These are phyloP conservation scores for Blastobotrys petasosporus DNA, from an alignment of 1,139 yeast species.

Conservation along the genomic window DNA sequence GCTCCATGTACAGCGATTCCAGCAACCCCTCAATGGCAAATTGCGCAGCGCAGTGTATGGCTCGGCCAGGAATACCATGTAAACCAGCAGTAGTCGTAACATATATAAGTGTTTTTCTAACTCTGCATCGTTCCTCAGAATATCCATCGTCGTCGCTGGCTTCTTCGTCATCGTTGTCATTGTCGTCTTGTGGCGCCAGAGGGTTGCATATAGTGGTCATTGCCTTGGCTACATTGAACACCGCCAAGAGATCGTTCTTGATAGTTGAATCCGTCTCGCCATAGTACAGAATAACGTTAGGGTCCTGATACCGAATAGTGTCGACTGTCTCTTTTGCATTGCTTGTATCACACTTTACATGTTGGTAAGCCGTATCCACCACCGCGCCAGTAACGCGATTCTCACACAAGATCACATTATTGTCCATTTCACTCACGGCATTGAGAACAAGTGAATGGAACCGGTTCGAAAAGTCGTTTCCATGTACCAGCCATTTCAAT, in stretches of 20 bases:
- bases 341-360: neutral
- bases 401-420: too few species aligned
- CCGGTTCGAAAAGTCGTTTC: neutral
- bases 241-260: too few species aligned
- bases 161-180: neutral
- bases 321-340: neutral
- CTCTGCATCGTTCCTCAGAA: neutral
- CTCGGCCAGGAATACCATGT: conserved; percentile 19
- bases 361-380: too few species aligned
- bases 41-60: conserved; percentile 18
- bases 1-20: conserved; percentile 17
- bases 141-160: neutral
- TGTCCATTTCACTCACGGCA: too few species aligned
- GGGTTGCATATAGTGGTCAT: neutral
- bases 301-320: too few species aligned
- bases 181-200: neutral
- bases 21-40: conserved; percentile 24
- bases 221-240: neutral
- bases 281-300: too few species aligned
- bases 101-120: neutral
- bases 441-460: too few species aligned
- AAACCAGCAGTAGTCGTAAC: conserved; percentile 6
- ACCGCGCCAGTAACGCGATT: too few species aligned
- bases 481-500: conserved; percentile 4
- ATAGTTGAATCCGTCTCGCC: too few species aligned